Evolutionary conservation across 768 basidiomycete species (phyloP), one percentile per base, ranked within the genome.

Genomic region (Arthromyces matolae): DNA sequence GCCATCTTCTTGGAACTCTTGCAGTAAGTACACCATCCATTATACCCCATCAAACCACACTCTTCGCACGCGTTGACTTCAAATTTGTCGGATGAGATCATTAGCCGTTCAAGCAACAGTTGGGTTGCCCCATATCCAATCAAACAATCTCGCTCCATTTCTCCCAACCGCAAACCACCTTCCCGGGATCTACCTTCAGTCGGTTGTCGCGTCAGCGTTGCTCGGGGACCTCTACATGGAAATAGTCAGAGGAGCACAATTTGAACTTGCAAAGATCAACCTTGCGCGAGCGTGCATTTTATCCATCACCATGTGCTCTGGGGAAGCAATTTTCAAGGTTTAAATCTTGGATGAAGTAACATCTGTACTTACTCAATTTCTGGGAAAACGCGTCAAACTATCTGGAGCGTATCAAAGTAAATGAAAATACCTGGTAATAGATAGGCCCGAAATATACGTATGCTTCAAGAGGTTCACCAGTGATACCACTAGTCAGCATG

Each of bases 201-300:
- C 4, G 96, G 96, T 66, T 99, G 96, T 35, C 96, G 84, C 2
- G 96, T 99, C 43, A 99, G 70, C 18, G 93, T 94, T 8, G 96
- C 96, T 63, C 93, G 87, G 37, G 96, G 96, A 13, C 96, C 95
- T 60, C 91, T 93, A 64, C 32, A 41, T 22, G 31, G 14, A 46
- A 35, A 41, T 14, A 22, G 46, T 56, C 48, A 56, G 29, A 37
- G 23, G 28, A 48, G n/a, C 23, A 32, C n/a, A 33, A 24, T 24
- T 44, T 34, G 43, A 40, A 43, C 43, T 36, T 42, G 25, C 32
- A 20, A 22, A 45, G 47, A 36, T 31, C 23, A 8, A 86, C 91
- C 92, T 86, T 42, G 96, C 93, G 49, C 96, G 86, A 55, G 96
- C 96, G 59, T 99, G 96, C 96, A 99, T 99, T 76, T 99, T 99